A percentile compares a stretch with the other conserved stretches of the same genome.
These are phyloP conservation scores for Botrytis galanthina DNA, from an alignment of 2,329 filamentous ascomycete genomes.

Conservation along the genomic window DNA sequence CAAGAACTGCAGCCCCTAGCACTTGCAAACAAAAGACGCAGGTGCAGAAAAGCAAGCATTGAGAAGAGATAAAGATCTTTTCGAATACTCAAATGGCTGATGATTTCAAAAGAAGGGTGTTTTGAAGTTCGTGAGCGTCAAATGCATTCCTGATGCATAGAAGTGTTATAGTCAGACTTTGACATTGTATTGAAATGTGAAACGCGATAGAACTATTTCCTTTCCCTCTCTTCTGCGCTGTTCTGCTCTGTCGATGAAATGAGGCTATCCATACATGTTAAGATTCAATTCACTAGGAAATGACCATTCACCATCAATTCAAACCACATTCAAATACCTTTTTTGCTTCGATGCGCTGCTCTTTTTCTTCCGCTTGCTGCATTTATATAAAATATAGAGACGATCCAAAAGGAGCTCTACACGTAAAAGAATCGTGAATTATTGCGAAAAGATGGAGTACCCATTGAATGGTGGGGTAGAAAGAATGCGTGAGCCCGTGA, in stretches of 20 bases:
- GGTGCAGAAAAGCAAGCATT: background rate
- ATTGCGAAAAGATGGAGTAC: background rate
- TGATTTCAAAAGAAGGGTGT: background rate
- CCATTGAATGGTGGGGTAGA: background rate
- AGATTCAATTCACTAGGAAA: background rate
- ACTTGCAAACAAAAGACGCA: background rate
- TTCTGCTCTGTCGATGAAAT: background rate
- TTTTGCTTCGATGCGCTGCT: background rate
- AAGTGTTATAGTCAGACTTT: background rate
- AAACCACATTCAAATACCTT: background rate
- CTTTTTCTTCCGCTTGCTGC: background rate
- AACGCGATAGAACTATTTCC: background rate
- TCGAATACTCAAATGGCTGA: background rate
- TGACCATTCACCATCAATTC: background rate
- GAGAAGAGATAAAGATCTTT: background rate
- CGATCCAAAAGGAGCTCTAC: background rate
- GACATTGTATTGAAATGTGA: background rate
- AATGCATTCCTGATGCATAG: background rate
- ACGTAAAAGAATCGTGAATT: background rate
- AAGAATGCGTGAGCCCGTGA: background rate
- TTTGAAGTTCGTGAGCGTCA: background rate
- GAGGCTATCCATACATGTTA: background rate
- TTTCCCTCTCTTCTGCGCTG: background rate
- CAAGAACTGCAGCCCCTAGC: background rate
- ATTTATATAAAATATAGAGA: background rate